Conservation (phyloP, 805 yeast species). For the Candida sonorensis region DNA sequence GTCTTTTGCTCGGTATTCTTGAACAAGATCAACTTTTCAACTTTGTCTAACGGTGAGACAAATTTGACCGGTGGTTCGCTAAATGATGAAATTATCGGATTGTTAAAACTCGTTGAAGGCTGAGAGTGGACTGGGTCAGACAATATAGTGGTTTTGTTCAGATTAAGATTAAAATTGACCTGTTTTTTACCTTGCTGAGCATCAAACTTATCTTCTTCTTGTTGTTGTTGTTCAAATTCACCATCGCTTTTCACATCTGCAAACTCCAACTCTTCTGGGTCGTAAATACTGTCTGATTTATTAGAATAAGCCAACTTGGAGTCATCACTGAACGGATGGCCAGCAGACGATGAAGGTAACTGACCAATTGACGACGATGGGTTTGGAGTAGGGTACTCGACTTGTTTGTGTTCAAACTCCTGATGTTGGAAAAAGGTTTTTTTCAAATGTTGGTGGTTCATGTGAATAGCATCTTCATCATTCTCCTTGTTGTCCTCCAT, state of each 20-base stretch:
- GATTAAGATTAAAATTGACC: constrained; percentile 9
- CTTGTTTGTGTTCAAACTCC: constrained; percentile 1
- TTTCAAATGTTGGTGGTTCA: not conserved
- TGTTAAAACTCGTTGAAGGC: no score
- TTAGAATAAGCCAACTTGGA: not conserved
- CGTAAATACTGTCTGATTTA: no score
- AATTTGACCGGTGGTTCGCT: constrained; percentile 16
- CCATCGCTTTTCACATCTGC: not conserved
- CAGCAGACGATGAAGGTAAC: constrained; percentile 13
- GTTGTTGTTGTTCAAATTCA: not conserved
- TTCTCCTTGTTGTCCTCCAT: constrained; percentile 6
- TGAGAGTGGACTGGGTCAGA: no score
- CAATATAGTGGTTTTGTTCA: constrained; percentile 30
- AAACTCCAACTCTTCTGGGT: not conserved
- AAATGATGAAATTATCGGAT: no score
- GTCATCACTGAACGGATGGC: constrained; percentile 1
- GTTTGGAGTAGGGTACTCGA: constrained; percentile 61
- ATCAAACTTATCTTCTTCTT: not conserved
- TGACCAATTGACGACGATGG: constrained; percentile 54
- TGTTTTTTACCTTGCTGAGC: constrained; percentile 1
- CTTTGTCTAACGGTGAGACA: constrained; percentile 31
- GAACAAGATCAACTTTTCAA: constrained; percentile 36
- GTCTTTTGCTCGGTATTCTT: constrained; percentile 28
- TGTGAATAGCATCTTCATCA: not conserved
- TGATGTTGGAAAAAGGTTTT: not conserved